Evolutionary conservation across 2,329 filamentous ascomycete species (phyloP).

Genomic region (Nemania sp.): DNA sequence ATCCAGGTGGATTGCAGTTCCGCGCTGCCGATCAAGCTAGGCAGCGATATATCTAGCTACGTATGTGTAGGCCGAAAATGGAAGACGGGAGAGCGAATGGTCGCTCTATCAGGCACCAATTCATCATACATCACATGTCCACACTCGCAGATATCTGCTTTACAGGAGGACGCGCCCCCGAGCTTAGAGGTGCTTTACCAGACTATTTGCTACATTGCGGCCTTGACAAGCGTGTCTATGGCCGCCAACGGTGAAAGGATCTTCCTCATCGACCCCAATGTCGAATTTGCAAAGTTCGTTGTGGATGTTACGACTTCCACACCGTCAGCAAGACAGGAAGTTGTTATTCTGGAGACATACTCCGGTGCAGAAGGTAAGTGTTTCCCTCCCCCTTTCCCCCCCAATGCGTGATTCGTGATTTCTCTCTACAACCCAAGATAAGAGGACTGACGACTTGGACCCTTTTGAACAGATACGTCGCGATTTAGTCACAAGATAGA

Average conservation of each 20-base stretch:
- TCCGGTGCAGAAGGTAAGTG: conserved; percentile 13
- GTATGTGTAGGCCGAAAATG: conserved; percentile 43
- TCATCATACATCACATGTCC: conserved; percentile 42
- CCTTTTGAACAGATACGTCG: background rate
- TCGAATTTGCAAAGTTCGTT: conserved; percentile 36
- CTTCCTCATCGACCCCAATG: conserved; percentile 44
- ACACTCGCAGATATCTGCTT: conserved; percentile 21
- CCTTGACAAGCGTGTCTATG: conserved; percentile 23
- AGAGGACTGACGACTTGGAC: background rate
- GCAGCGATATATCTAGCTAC: conserved; percentile 26
- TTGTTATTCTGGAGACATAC: conserved; percentile 15
- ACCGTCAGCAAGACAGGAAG: background rate
- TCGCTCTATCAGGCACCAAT: conserved; percentile 41
- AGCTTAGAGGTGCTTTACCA: conserved; percentile 33
- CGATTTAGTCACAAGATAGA: conserved; percentile 32
- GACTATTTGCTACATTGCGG: conserved; percentile 31
- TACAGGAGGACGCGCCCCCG: conserved; percentile 21
- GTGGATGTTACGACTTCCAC: conserved; percentile 27
- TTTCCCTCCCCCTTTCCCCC: background rate
- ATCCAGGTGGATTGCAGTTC: conserved; percentile 47
- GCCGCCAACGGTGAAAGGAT: conserved; percentile 23
- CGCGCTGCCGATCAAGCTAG: conserved; percentile 37
- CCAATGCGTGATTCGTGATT: too few relatives aligned
- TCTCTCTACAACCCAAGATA: background rate
- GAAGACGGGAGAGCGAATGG: conserved; percentile 32